Percentiles rank a stretch among this genome's conserved stretches.
Conservation (phyloP, 768 basidiomycete species). For the Grammothele lineata region DNA sequence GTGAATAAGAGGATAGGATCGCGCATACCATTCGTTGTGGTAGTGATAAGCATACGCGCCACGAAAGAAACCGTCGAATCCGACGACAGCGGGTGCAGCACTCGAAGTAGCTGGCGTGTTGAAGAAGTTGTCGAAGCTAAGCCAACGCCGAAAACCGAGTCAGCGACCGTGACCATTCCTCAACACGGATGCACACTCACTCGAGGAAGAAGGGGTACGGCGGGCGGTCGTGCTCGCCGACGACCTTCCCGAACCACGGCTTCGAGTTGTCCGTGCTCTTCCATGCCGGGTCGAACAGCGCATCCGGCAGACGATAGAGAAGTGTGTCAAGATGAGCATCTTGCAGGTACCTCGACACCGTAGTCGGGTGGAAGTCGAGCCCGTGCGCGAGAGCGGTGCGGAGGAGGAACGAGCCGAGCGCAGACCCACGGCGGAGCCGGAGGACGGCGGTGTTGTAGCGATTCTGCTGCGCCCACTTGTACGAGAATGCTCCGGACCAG, state of each 20-base stretch:
- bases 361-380: conserved; percentile 97
- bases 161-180: no score
- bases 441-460: conserved; percentile 97
- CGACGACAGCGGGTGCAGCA: conserved; percentile 79
- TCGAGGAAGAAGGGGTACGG: conserved; percentile 91
- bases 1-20: no score
- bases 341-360: conserved; percentile 82
- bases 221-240: conserved; percentile 84
- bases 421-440: conserved; percentile 88
- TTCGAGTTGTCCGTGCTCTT: conserved; percentile 71
- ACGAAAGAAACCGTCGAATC: conserved; percentile 93
- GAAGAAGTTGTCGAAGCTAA: conserved; percentile 85
- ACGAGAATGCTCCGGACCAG: conserved; percentile 94
- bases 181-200: conserved; percentile 44
- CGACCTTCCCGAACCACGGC: not conserved
- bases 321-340: conserved; percentile 84
- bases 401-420: conserved; percentile 92
- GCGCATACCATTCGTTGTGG: conserved; percentile 83
- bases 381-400: conserved; percentile 90
- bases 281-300: conserved; percentile 96
- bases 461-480: conserved; percentile 94
- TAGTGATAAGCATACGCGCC: conserved; percentile 96
- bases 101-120: conserved; percentile 67
- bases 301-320: conserved; percentile 87
- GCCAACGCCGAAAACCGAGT: no score